Conservation (phyloP, 2,329 filamentous ascomycete genomes). For the Raffaelea ambrosiae region DNA sequence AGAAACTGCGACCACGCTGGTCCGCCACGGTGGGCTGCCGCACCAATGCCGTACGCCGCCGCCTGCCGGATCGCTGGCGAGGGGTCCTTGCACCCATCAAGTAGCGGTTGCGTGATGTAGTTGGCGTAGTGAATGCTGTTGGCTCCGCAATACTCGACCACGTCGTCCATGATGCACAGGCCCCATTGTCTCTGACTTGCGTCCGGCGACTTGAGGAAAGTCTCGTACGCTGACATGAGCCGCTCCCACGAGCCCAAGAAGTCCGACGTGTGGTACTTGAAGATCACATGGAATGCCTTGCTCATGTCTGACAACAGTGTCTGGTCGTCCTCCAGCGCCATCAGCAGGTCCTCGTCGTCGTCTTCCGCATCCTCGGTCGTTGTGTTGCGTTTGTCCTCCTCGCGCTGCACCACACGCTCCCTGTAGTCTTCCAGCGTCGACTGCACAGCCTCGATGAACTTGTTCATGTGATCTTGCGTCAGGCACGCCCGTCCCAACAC, state of each 20-base stretch:
- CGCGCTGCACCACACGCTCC: conserved; percentile 69
- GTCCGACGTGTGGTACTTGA: conserved; percentile 83
- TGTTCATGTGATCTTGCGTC: conserved; percentile 67
- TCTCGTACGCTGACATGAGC: conserved; percentile 75
- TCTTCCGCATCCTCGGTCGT: conserved; percentile 86
- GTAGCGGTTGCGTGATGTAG: conserved; percentile 78
- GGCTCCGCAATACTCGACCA: conserved; percentile 89
- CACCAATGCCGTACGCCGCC: conserved; percentile 89
- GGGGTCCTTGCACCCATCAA: conserved; percentile 76
- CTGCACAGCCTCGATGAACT: conserved; percentile 79
- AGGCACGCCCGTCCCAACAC: conserved; percentile 83
- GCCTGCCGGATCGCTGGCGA: conserved; percentile 87
- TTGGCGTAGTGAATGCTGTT: conserved; percentile 81
- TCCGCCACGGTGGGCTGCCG: conserved; percentile 89
- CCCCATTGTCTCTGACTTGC: conserved; percentile 95
- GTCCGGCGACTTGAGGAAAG: conserved; percentile 72
- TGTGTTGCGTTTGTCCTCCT: conserved; percentile 66
- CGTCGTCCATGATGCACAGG: conserved; percentile 97
- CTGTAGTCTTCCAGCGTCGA: conserved; percentile 91
- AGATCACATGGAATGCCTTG: conserved; percentile 98
- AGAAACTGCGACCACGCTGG: conserved; percentile 82
- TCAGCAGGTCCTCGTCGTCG: conserved; percentile 71
- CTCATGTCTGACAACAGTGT: conserved; percentile 98
- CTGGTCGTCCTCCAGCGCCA: conserved; percentile 95
- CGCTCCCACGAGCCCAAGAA: conserved; percentile 88